Conservation (phyloP, 441 rosid genomes). For the California macrophylla region DNA sequence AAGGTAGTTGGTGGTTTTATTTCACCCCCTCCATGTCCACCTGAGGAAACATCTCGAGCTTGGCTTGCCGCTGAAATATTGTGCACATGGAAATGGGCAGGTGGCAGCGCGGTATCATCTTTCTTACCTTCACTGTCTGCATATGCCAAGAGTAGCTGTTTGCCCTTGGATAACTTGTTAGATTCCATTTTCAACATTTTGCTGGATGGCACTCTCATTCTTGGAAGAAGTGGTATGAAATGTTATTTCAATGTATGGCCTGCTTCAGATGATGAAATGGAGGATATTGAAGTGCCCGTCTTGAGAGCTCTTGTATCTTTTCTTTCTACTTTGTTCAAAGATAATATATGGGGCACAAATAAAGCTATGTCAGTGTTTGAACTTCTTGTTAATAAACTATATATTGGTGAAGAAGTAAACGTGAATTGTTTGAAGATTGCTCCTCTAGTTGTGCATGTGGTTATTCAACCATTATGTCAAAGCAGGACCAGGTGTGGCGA, state of each 20-base stretch:
- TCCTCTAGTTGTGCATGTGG: conserved; percentile 49
- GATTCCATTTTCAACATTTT: conserved; percentile 62
- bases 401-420: conserved; percentile 60
- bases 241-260: conserved; percentile 36
- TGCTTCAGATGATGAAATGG: conserved; percentile 36
- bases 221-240: conserved; percentile 35
- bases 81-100: conserved; percentile 94
- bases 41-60: conserved; percentile 41
- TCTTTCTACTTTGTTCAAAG: conserved; percentile 51
- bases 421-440: conserved; percentile 57
- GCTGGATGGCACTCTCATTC: conserved; percentile 75
- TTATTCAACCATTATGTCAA: conserved; percentile 41
- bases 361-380: conserved; percentile 56
- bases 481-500: conserved; percentile 27
- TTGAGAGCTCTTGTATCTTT: conserved; percentile 71
- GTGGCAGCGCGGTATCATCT: conserved; percentile 58
- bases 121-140: conserved; percentile 59
- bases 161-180: conserved; percentile 34
- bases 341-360: conserved; percentile 53
- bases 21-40: conserved; percentile 15
- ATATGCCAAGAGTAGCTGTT: conserved; percentile 37
- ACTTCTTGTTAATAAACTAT: conserved; percentile 54
- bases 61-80: conserved; percentile 90
- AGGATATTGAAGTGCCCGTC: conserved; percentile 56
- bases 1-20: conserved; percentile 35